These are phyloP conservation scores for Aspergillus hortae DNA, from an alignment of 2,329 filamentous ascomycete genomes.

Conservation along the genomic window DNA sequence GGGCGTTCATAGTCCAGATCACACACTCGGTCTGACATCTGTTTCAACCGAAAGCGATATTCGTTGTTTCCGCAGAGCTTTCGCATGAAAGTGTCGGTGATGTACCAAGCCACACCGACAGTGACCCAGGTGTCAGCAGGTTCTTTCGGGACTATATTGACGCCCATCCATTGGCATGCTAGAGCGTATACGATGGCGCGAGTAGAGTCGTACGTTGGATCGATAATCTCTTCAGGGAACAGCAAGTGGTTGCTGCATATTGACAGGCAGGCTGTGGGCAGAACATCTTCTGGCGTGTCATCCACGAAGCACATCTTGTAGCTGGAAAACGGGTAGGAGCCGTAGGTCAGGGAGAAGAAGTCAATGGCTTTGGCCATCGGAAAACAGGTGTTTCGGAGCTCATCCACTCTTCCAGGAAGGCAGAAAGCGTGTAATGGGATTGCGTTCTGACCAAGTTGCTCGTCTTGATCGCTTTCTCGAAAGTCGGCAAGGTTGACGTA, in stretches of 20 bases:
- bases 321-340: conserved; percentile 84
- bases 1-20: conserved; percentile 78
- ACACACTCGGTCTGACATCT: conserved; percentile 75
- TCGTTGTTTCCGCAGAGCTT: conserved; percentile 91
- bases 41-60: conserved; percentile 85
- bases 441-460: conserved; percentile 82
- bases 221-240: conserved; percentile 79
- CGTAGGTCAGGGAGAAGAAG: conserved; percentile 82
- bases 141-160: conserved; percentile 83
- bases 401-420: conserved; percentile 74
- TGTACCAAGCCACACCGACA: conserved; percentile 86
- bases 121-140: conserved; percentile 83
- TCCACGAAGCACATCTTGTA: conserved; percentile 96
- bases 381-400: conserved; percentile 82
- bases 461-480: conserved; percentile 85
- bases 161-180: conserved; percentile 89
- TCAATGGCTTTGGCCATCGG: conserved; percentile 85
- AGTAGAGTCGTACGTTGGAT: conserved; percentile 78
- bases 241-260: conserved; percentile 84
- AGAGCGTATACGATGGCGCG: conserved; percentile 77
- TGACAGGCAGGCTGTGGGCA: conserved; percentile 76
- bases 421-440: conserved; percentile 90
- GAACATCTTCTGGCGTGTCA: conserved; percentile 72
- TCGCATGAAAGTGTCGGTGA: conserved; percentile 90
- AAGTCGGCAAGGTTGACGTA: conserved; percentile 86